A percentile compares a stretch with the other conserved stretches of the same genome.
These are phyloP conservation scores for Cyclospora cayetanensis DNA, from an alignment of 169 alveolate species.

Conservation along the genomic window DNA sequence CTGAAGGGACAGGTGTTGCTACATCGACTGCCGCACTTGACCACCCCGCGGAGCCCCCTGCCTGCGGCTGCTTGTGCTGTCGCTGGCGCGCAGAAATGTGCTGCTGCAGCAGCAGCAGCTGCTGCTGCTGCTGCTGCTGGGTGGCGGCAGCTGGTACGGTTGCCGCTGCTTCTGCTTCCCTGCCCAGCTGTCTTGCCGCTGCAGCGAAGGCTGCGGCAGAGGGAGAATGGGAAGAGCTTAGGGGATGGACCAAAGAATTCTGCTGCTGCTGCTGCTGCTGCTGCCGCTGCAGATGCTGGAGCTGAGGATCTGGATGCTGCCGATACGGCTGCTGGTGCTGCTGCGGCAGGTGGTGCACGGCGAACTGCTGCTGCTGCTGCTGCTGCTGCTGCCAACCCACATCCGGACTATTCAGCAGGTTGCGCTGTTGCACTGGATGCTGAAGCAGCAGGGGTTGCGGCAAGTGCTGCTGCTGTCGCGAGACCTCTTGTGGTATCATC, in stretches of 20 bases:
- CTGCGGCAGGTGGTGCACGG: not conserved
- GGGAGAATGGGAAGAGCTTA: not conserved
- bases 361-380: not conserved
- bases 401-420: not conserved
- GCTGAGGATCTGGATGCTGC: not conserved
- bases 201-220: conserved; percentile 15
- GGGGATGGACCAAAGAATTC: not conserved
- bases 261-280: conserved; percentile 54
- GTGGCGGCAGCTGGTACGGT: not conserved
- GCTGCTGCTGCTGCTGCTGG: conserved; percentile 18
- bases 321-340: not conserved
- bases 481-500: conserved; percentile 15
- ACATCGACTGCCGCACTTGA: not conserved
- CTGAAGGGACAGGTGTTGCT: not conserved
- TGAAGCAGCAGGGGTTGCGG: conserved; percentile 23
- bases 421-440: conserved; percentile 19
- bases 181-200: not conserved
- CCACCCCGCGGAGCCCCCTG: not conserved
- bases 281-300: conserved; percentile 2
- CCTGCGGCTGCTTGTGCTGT: conserved; percentile 42
- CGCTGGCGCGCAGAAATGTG: conserved; percentile 20
- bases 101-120: not conserved
- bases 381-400: conserved; percentile 28
- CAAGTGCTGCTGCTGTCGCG: conserved; percentile 14
- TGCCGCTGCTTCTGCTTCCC: not conserved